These are phyloP conservation scores for Theileria orientalis DNA, from an alignment of 169 alveolate species.

Conservation along the genomic window DNA sequence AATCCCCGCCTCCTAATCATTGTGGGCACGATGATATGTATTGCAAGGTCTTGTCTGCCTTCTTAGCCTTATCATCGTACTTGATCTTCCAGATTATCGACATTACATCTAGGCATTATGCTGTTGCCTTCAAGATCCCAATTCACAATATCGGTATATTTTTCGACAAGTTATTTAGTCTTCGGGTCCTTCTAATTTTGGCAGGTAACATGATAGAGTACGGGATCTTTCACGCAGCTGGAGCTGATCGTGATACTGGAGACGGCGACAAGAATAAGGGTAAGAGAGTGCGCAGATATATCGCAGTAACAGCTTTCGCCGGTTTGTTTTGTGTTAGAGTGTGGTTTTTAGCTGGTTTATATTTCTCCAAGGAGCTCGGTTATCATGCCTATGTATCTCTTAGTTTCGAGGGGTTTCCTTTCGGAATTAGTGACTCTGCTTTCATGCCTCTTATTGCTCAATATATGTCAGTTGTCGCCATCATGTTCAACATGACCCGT, in stretches of 20 bases:
- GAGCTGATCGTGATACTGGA: too few species aligned
- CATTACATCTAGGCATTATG: neutral
- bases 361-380: too few species aligned
- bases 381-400: neutral
- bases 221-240: too few species aligned
- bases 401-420: neutral
- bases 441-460: constrained; percentile 33
- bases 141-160: neutral
- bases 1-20: too few species aligned
- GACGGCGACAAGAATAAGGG: too few species aligned
- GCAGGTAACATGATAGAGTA: neutral
- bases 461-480: constrained; percentile 11
- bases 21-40: too few species aligned
- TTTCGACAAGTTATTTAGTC: neutral
- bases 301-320: too few species aligned
- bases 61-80: constrained; percentile 34
- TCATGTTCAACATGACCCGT: constrained; percentile 3
- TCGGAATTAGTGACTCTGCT: neutral
- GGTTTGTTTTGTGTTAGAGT: too few species aligned
- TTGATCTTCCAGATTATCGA: neutral
- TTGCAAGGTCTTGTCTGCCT: too few species aligned
- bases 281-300: too few species aligned
- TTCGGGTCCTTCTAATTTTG: neutral
- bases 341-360: too few species aligned
- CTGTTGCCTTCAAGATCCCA: neutral